phyloP scores from a whole-genome alignment of 495 filamentous ascomycete genomes.

The Penicillium tannophilum region DNA sequence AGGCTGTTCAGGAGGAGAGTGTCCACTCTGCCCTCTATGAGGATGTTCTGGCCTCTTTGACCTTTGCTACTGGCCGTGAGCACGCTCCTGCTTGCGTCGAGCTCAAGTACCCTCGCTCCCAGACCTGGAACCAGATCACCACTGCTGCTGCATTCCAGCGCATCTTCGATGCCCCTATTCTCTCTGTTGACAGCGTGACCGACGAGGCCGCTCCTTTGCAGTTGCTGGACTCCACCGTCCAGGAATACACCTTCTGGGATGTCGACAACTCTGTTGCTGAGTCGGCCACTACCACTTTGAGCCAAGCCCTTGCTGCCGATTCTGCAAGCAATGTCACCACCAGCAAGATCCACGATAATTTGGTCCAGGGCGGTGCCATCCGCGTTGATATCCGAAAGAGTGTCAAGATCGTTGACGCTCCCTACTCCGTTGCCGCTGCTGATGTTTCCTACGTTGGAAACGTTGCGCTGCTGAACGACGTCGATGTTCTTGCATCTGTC shows the following conservation, averaged over 20 bases:
- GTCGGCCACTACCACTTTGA: conserved; percentile 65
- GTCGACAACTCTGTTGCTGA: conserved; percentile 70
- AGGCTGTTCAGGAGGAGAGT: conserved; percentile 63
- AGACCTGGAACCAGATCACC: conserved; percentile 78
- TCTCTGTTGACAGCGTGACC: conserved; percentile 42
- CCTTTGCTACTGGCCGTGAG: conserved; percentile 69
- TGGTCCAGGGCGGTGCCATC: conserved; percentile 80
- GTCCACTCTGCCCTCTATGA: conserved; percentile 81
- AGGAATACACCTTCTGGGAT: conserved; percentile 96
- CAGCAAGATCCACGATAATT: conserved; percentile 78
- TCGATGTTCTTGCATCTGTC: conserved; percentile 70
- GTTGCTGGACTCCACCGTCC: conserved; percentile 53
- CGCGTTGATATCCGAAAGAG: conserved; percentile 86
- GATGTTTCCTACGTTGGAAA: conserved; percentile 79
- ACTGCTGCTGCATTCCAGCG: conserved; percentile 69
- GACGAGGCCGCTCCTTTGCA: conserved; percentile 39
- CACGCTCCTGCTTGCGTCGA: conserved; percentile 67
- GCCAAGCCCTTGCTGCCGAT: conserved; percentile 72
- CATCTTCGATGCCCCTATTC: conserved; percentile 56
- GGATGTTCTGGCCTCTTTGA: conserved; percentile 82
- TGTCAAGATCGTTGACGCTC: conserved; percentile 77
- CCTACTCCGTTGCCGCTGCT: conserved; percentile 76
- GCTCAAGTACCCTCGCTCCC: conserved; percentile 83
- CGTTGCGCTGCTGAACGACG: conserved; percentile 72
- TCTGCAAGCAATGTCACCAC: conserved; percentile 75